Conservation (phyloP, 1,284 basidiomycete species). For the Pseudozyma tsukubaensis region DNA sequence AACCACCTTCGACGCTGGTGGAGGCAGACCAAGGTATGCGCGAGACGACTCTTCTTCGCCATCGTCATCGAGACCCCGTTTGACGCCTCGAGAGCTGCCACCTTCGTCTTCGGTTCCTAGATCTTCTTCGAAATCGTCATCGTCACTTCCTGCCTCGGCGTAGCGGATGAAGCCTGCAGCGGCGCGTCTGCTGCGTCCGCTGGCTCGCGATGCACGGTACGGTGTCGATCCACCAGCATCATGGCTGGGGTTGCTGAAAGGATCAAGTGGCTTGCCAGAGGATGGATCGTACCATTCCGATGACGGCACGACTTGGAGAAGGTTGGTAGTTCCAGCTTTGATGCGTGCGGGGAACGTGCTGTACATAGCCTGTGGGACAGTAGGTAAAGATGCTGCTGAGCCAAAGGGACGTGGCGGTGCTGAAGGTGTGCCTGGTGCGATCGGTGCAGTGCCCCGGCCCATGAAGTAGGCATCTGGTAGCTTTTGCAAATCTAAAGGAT, state of each 20-base stretch:
- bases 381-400: constrained; percentile 29
- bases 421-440: constrained; percentile 32
- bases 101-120: constrained; percentile 44
- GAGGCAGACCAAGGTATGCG: constrained; percentile 88
- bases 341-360: constrained; percentile 91
- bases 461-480: constrained; percentile 23
- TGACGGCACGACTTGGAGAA: constrained; percentile 84
- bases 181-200: constrained; percentile 33
- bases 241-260: constrained; percentile 28
- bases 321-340: constrained; percentile 86
- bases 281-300: constrained; percentile 42
- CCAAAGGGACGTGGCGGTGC: constrained; percentile 37
- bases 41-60: constrained; percentile 46
- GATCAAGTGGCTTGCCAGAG: constrained; percentile 38
- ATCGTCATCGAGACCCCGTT: constrained; percentile 48
- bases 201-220: constrained; percentile 33
- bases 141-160: constrained; percentile 54
- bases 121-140: constrained; percentile 57
- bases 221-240: constrained; percentile 21
- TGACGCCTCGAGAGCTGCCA: constrained; percentile 35
- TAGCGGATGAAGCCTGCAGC: constrained; percentile 53
- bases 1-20: constrained; percentile 82
- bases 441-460: constrained; percentile 32
- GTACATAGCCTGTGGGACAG: constrained; percentile 76
- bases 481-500: constrained; percentile 18